Conservation (phyloP, 306 rosid species). For the Leucaena leucocephala region DNA sequence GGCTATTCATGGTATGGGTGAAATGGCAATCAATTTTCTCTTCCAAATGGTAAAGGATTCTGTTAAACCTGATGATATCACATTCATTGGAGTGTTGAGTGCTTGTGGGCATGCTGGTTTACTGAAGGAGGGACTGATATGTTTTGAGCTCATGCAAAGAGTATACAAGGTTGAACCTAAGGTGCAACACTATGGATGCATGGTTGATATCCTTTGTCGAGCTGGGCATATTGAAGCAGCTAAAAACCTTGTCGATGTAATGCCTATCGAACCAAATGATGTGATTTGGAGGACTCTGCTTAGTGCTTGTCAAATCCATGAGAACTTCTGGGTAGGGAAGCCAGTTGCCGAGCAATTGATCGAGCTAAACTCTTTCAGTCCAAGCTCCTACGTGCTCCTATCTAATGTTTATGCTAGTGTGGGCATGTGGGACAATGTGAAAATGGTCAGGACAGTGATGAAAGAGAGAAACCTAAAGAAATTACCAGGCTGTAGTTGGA, state of each 20-base stretch:
- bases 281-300: conserved; percentile 78
- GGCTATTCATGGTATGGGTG: conserved; percentile 70
- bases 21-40: conserved; percentile 59
- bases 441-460: conserved; percentile 60
- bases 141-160: conserved; percentile 76
- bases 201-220: conserved; percentile 71
- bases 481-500: conserved; percentile 76
- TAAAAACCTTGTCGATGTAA: conserved; percentile 49
- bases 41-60: conserved; percentile 61
- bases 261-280: conserved; percentile 82
- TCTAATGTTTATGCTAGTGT: conserved; percentile 68
- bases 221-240: conserved; percentile 73
- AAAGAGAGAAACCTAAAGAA: conserved; percentile 55
- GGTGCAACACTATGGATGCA: conserved; percentile 80
- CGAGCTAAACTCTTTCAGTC: conserved; percentile 44
- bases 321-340: conserved; percentile 51
- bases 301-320: conserved; percentile 64
- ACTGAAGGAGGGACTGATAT: conserved; percentile 70
- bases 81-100: conserved; percentile 66
- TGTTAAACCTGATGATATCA: conserved; percentile 65
- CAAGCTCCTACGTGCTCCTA: conserved; percentile 66
- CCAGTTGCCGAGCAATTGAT: conserved; percentile 57
- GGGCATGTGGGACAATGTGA: conserved; percentile 66
- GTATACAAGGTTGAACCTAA: conserved; percentile 70
- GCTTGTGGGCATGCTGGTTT: conserved; percentile 80